Base-by-base conservation (phyloP, 768 basidiomycete genomes). In the Tephrocybe sp. region DNA sequence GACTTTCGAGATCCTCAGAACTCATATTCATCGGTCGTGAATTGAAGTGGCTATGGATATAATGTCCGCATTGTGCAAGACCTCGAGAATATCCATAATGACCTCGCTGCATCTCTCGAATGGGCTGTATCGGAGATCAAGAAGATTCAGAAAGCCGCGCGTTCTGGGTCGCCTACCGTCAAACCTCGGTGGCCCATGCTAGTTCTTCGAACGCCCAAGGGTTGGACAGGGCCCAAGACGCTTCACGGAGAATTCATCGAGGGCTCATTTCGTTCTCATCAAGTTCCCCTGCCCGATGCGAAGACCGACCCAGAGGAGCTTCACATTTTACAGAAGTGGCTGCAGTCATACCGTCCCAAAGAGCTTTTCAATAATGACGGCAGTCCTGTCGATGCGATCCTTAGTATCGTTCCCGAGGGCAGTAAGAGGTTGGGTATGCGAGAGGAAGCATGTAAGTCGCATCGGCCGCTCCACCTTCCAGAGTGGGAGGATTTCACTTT, bases 101-200 rank as follows among this genome's bases (percentile, higher is more conserved):
- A 92, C 60, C 76, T 95, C 52, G 90, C 90, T 3, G 85, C 81
- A 1, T 83, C 87, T 16, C 77, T 96, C 72, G 83, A 88, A 49
- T 95, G 92, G 89, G 89, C 88, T 1, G 64, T 87, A 10, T 68
- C 60, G 8, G 84, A 90, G 67, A 89, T 91, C 53, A 76, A 72
- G 59, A 82, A 75, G 57, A 95, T 95, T 45, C 92, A 97, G 64
- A 65, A 67, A 0, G 89, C 87, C 0, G 92, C 93, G 14, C 83
- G 93, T 40, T 72, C 70, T 10, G 89, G 88, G 2, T 78, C 84
- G 2, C 84, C 92, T 13, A 82, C 91, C 55, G 73, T 83, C 45
- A 94, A 94, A 72, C 93, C 93, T n/a, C 79, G 89, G 38, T 95
- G 90, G 90, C 93, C 93, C 3, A 78, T 94, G 63, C 72, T 97